phyloP scores from a whole-genome alignment of 2,329 filamentous ascomycete species.

The Setomelanomma holmii region DNA sequence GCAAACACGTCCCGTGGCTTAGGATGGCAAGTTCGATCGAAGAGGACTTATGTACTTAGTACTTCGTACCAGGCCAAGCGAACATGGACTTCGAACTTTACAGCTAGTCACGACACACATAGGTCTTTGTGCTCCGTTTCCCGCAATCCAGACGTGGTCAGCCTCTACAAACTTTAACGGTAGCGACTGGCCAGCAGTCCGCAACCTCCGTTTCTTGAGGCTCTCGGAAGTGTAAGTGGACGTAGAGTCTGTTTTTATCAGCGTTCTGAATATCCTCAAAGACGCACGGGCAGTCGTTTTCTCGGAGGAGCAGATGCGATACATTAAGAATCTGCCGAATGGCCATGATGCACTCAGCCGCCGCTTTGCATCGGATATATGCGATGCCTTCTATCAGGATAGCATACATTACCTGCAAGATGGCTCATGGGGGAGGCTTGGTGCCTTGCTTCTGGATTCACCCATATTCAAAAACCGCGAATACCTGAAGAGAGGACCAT shows the following conservation, averaged over 20 bases:
- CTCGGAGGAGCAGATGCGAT: background rate
- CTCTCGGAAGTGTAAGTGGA: background rate
- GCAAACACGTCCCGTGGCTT: background rate
- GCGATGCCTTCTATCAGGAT: background rate
- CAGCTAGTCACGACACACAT: constrained; percentile 1
- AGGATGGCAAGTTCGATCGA: background rate
- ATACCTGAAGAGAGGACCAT: background rate
- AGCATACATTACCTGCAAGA: background rate
- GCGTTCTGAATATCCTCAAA: background rate
- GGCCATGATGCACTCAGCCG: background rate
- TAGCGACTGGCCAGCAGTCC: background rate
- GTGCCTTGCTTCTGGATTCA: background rate
- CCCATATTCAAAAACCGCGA: background rate
- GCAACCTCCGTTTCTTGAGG: background rate
- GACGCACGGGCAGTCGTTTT: background rate
- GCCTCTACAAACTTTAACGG: background rate
- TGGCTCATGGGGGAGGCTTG: background rate
- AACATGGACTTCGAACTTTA: background rate
- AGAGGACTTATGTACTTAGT: background rate
- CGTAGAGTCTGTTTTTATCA: background rate
- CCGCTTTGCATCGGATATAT: background rate
- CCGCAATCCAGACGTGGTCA: no score
- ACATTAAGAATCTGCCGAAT: background rate
- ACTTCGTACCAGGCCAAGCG: background rate
- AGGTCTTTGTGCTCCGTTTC: background rate